Evolutionary conservation across 805 yeast genomes (phyloP).

Genomic region (Cyberlindnera subsufficiens): DNA sequence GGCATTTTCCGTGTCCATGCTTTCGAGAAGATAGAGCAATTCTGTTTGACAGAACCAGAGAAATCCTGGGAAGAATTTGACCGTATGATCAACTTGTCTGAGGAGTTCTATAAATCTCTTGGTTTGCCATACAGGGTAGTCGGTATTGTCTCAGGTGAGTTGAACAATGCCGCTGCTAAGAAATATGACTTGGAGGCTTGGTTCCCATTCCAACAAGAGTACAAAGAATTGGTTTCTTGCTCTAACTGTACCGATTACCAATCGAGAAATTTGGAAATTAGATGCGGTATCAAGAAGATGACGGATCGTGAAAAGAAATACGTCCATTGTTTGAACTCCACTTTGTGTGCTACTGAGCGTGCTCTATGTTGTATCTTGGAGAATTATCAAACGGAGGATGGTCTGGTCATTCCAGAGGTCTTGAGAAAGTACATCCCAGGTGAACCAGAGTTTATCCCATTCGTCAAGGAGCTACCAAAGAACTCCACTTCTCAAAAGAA

Average conservation of each 20-base stretch:
- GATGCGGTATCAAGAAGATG: conserved; percentile 96
- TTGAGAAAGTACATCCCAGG: conserved; percentile 96
- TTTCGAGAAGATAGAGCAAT: conserved; percentile 97
- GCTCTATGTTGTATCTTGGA: conserved; percentile 96
- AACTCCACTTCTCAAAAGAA: conserved; percentile 79
- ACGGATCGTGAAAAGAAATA: conserved; percentile 95
- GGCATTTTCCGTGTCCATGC: conserved; percentile 99
- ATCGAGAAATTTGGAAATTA: conserved; percentile 95
- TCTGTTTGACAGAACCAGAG: conserved; percentile 93
- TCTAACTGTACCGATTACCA: conserved; percentile 99
- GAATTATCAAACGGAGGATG: conserved; percentile 97
- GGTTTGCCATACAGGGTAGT: conserved; percentile 96
- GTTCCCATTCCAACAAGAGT: conserved; percentile 99
- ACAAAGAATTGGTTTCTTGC: conserved; percentile 96
- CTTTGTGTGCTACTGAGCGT: conserved; percentile 96
- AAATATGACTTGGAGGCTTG: conserved; percentile 98
- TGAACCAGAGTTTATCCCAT: conserved; percentile 95
- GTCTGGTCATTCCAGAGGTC: conserved; percentile 89
- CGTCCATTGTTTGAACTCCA: conserved; percentile 97
- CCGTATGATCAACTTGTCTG: conserved; percentile 85
- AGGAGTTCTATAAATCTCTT: conserved; percentile 87
- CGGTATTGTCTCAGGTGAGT: conserved; percentile 96
- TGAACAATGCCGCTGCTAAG: conserved; percentile 98
- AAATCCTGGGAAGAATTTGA: conserved; percentile 98
- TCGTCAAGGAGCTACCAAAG: conserved; percentile 85